Base-by-base conservation (phyloP, 164 flowering plant species). In the Houttuynia cordata region DNA sequence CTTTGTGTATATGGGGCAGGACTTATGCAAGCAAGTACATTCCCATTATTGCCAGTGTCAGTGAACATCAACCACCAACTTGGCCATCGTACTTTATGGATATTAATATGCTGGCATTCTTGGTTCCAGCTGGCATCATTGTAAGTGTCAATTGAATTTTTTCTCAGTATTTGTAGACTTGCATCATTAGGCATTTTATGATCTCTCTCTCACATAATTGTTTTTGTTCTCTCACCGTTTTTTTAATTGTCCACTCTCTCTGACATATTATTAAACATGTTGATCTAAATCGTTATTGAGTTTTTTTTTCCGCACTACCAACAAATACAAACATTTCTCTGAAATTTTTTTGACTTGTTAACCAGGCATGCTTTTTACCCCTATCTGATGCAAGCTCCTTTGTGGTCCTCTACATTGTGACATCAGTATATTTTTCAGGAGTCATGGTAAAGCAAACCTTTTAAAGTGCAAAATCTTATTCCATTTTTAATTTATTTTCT, bases 41-140 rank as follows among this genome's bases (percentile, higher is more conserved):
- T 65, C 99, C 99, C 39, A 94, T 94, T 64, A 94, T 94, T 73
- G 99, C 99, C 24, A 94, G 99, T 77, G 99, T 94, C 34, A 94
- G 99, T 80, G 99, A 94, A 74, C 99, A 94, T 79, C 99, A 94
- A 63, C 99, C 99, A 9, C 99, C 99, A 58, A 94, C 99, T 20
- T 94, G 99, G 99, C 99, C 99, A 18, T 94, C 99, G 21, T 94
- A 94, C 78, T 94, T 94, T 62, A 94, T 94, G 99, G 97, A 94
- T 76, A 88, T 94, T 45, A 94, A 94, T 78, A 87, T 91, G 50
- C 72, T 94, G 79, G 99, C 99, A 5, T 91, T 94, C 80, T 79
- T 91, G 83, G 99, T 94, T 73, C 99, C 99, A 65, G 99, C 99
- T 64, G 99, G 99, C 68, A 94, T 94, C 52, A 75, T 91, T 76